These are phyloP conservation scores for Brassica rapa DNA, from an alignment of 345 rosid species.

Conservation along the genomic window DNA sequence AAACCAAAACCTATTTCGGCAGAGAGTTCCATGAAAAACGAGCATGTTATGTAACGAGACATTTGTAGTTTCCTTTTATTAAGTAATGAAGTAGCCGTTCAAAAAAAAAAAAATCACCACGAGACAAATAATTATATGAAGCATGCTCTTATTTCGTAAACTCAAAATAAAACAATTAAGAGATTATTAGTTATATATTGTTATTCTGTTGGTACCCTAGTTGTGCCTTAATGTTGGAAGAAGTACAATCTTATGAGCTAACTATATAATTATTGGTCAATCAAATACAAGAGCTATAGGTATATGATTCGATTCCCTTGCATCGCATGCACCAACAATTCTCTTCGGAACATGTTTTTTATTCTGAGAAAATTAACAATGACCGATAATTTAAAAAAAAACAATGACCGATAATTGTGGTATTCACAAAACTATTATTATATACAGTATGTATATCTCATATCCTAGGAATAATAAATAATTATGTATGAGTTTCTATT, in stretches of 20 bases:
- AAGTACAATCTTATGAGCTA: conserved; percentile 31
- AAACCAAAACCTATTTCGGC: neutral
- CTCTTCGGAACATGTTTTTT: conserved; percentile 5
- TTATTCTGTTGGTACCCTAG: neutral
- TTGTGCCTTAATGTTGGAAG: conserved; percentile 21
- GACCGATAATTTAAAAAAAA: neutral
- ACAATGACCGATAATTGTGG: conserved; percentile 1
- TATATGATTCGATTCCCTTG: conserved; percentile 27
- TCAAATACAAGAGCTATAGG: neutral
- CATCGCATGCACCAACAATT: conserved; percentile 16
- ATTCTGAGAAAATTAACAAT: neutral
- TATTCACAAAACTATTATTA: neutral
- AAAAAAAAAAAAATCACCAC: no score
- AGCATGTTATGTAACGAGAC: neutral
- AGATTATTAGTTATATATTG: neutral
- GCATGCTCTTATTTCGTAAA: neutral
- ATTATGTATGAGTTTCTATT: conserved; percentile 18
- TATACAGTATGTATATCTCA: conserved; percentile 3
- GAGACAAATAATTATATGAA: neutral
- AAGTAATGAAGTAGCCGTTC: no score
- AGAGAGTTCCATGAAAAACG: neutral
- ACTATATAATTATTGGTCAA: conserved; percentile 26
- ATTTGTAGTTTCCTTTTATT: neutral
- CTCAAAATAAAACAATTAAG: neutral
- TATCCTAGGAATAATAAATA: conserved; percentile 34